Conservation (phyloP, 306 rosid species). For the Castanea crenata region DNA sequence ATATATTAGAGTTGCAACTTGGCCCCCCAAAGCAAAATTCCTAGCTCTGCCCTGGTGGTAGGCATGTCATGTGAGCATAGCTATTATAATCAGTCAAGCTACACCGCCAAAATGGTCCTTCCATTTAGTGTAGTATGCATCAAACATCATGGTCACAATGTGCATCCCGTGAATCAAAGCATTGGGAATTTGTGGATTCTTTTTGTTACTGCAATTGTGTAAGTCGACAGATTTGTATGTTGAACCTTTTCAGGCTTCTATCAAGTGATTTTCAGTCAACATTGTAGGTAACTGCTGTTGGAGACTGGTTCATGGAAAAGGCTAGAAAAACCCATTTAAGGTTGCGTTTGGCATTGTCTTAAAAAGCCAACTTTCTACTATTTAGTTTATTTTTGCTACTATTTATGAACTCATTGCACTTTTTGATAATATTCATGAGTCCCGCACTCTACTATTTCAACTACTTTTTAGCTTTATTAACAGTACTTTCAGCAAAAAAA, state of each 20-base stretch:
- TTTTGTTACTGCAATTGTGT: background rate
- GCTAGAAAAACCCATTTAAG: background rate
- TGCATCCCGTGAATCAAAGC: background rate
- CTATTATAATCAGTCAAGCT: background rate
- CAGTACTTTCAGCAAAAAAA: fast-evolving
- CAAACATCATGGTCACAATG: background rate
- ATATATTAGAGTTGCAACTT: no score
- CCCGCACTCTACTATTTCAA: fast-evolving
- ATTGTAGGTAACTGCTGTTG: no score
- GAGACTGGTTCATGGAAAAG: background rate
- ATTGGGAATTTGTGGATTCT: background rate
- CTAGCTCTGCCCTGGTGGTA: no score
- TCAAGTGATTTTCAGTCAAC: background rate
- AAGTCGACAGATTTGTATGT: background rate
- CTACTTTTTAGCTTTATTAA: no score
- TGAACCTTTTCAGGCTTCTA: no score
- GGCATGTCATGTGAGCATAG: background rate
- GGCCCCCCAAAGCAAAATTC: no score
- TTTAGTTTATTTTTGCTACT: no score
- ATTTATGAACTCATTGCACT: no score
- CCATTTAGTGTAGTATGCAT: background rate
- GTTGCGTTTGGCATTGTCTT: no score
- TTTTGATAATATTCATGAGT: no score
- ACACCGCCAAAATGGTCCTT: background rate
- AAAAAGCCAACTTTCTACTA: fast-evolving